Evolutionary conservation across 495 filamentous ascomycete genomes (phyloP).

Genomic region (Neurospora pannonica): DNA sequence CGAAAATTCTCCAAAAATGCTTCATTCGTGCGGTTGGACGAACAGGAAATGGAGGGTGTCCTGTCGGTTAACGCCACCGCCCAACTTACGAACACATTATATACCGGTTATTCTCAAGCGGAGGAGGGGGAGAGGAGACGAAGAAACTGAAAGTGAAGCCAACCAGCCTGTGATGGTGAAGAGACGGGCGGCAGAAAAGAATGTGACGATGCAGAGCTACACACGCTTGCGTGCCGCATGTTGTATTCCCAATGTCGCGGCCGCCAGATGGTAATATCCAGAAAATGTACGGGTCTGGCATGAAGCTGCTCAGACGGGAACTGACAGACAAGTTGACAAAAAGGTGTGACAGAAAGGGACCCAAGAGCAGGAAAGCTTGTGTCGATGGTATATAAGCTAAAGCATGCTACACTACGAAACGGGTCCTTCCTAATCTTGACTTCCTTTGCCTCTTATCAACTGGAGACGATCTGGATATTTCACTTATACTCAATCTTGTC

Average conservation of each 20-base stretch:
- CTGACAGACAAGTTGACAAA: background rate
- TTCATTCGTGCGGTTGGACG: background rate
- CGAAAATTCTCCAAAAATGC: background rate
- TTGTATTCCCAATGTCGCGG: background rate
- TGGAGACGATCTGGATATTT: background rate
- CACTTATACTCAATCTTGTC: background rate
- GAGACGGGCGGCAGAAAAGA: background rate
- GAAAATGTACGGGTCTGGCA: background rate
- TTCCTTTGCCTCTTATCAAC: background rate
- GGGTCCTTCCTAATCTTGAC: background rate
- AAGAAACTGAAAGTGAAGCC: background rate
- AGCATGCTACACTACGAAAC: background rate
- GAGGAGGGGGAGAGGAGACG: background rate
- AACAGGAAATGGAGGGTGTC: background rate
- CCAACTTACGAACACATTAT: background rate
- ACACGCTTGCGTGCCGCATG: background rate
- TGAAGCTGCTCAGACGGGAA: background rate
- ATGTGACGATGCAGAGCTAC: background rate
- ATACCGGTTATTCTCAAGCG: background rate
- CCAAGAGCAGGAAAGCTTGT: background rate
- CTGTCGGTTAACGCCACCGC: background rate
- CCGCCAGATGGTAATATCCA: background rate
- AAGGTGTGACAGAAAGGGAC: background rate
- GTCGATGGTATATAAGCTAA: background rate
- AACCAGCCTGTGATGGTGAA: background rate